Evolutionary conservation across 805 yeast genomes (phyloP), one percentile per base, ranked within the genome.

Genomic region (Candida lessepsii): DNA sequence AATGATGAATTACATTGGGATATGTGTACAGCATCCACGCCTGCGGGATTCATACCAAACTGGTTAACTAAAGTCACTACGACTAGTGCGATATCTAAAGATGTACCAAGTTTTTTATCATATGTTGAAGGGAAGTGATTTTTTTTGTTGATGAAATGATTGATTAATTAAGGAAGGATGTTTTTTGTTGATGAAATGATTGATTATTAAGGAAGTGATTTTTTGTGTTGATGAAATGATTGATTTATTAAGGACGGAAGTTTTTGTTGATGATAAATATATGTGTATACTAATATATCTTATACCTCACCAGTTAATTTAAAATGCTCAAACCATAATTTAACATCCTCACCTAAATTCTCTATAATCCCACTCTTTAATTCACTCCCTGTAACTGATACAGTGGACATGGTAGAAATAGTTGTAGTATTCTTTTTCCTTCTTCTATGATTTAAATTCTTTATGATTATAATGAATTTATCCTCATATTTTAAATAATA

Each of bases 281-380:
- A n/a, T n/a, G n/a, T n/a, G n/a, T n/a, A n/a, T n/a, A n/a, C n/a
- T n/a, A n/a, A n/a, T n/a, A n/a, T n/a, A n/a, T n/a, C 17, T 29
- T 15, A 53, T 17, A 49, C 41, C 15, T 50, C 54, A 0, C 57
- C 62, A 19, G 47, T 49, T 9, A 44, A 30, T 14, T 44, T 49
- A 28, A 60, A 55, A 1, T 54, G 53, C n/a, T 58, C 68, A 9
- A 69, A 56, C 74, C 74, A 69, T 5, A 51, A 44, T 46, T 59
- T 62, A 9, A 69, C 71, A 45, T 69, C 73, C 17, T 65, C 70
- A 2, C 73, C 71, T 24, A 69, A 50, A 44, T 59, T 69, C 13
- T 67, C 73, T 14, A 69, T 43, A 40, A 69, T 65, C 20, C 70
- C 71, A 9, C 29, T 32, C 4, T 28, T 14, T n/a, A 11, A 14